These are phyloP conservation scores for Lichtheimia hyalospora DNA, from an alignment of 371 early-diverging fungal species.

Conservation along the genomic window DNA sequence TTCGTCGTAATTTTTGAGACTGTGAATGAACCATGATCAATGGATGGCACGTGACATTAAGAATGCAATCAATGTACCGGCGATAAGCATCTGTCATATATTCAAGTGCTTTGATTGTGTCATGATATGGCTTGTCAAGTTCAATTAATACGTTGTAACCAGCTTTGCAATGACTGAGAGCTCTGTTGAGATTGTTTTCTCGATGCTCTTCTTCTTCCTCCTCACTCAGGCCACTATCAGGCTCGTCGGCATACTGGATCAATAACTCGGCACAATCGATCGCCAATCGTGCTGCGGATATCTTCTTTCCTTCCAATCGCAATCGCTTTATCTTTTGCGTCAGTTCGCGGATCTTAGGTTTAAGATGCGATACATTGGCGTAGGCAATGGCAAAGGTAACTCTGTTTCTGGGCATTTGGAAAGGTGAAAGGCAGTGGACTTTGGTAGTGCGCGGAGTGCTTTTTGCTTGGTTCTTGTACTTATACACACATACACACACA, in stretches of 20 bases:
- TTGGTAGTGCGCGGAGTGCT: too few relatives aligned
- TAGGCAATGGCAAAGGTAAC: slow-evolving; percentile 39
- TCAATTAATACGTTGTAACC: slow-evolving; percentile 3
- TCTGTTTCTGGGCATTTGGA: slow-evolving; percentile 24
- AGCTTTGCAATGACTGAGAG: slow-evolving; percentile 16
- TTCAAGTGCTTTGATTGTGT: background rate
- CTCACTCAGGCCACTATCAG: background rate
- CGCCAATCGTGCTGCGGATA: slow-evolving; percentile 16
- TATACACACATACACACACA: too few relatives aligned
- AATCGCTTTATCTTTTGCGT: slow-evolving; percentile 7
- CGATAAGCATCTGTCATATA: slow-evolving; percentile 1
- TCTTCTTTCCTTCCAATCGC: slow-evolving; percentile 1
- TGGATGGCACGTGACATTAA: too few relatives aligned
- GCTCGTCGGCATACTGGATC: slow-evolving; percentile 17
- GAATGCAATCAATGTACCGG: background rate
- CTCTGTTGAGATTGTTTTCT: slow-evolving; percentile 12
- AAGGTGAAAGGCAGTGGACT: background rate
- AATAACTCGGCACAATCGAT: slow-evolving; percentile 25
- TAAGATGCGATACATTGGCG: slow-evolving; percentile 13
- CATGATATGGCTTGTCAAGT: background rate
- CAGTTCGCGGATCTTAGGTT: slow-evolving; percentile 17
- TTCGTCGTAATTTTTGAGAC: slow-evolving; percentile 20
- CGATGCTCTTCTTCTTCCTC: slow-evolving; percentile 5
- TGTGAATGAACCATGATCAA: slow-evolving; percentile 1
- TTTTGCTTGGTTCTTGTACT: too few relatives aligned